Evolutionary conservation across 2,329 filamentous ascomycete species (phyloP).

Genomic region (Ceratocystis alfenasii): DNA sequence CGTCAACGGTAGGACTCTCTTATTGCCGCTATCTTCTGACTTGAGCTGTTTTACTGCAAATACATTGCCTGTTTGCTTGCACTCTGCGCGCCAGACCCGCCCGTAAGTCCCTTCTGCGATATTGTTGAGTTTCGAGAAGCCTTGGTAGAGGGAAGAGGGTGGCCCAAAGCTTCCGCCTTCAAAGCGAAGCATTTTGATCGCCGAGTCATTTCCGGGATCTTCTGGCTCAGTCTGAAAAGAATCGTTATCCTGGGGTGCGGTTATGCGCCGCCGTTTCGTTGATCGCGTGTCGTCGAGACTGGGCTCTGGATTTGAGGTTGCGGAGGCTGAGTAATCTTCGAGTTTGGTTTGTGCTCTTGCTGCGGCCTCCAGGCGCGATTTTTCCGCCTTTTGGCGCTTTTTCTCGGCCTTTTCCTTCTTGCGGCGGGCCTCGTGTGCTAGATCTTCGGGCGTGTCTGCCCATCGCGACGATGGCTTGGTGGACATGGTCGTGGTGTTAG

Average conservation of each 20-base stretch:
- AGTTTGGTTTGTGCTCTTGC: conserved; percentile 29
- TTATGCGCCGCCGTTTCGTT: conserved; percentile 50
- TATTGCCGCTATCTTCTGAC: conserved; percentile 47
- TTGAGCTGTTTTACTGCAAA: conserved; percentile 93
- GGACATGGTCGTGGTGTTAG: conserved; percentile 38
- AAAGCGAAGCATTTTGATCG: conserved; percentile 53
- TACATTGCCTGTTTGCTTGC: conserved; percentile 60
- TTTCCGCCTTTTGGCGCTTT: conserved; percentile 77
- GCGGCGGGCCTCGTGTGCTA: conserved; percentile 53
- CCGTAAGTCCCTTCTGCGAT: conserved; percentile 98
- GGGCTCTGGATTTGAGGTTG: conserved; percentile 22
- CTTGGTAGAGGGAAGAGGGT: conserved; percentile 62
- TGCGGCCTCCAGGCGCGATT: conserved; percentile 70
- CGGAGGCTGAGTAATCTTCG: conserved; percentile 26
- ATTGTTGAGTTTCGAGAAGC: conserved; percentile 86
- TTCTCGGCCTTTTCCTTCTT: conserved; percentile 17
- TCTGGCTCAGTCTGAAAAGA: conserved; percentile 22
- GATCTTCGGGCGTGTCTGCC: conserved; percentile 75
- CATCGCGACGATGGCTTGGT: conserved; percentile 63
- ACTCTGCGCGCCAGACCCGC: conserved; percentile 75
- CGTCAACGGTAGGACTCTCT: conserved; percentile 60
- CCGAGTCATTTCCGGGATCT: conserved; percentile 31
- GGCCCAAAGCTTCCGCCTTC: conserved; percentile 53
- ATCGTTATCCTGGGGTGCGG: conserved; percentile 33
- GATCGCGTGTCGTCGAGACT: conserved; percentile 35